Evolutionary conservation across 352 stramenopile species (phyloP), one percentile per base, ranked within the genome.

Genomic region (Pythium coloratum): DNA sequence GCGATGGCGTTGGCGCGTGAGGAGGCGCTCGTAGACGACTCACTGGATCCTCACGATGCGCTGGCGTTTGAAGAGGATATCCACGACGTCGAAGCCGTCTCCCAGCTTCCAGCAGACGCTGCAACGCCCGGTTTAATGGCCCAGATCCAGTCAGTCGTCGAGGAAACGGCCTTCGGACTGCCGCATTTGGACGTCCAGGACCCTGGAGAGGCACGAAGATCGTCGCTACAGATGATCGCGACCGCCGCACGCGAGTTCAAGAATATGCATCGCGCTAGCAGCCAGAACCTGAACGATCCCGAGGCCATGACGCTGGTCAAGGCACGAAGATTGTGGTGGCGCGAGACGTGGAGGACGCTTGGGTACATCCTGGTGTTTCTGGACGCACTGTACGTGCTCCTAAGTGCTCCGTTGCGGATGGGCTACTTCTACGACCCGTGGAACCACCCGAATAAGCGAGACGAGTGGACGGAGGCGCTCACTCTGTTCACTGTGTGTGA

Each of bases 391-490:
- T 78, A 67, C 42, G 46, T 84, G n/a, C 42, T 84, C 5, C 8
- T 69, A 12, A 67, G 44, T 3, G 71, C 75, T n/a, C 76, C 76
- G 24, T 33, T 80, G 1, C 73, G 76, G 8, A 24, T 83, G 3
- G 76, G 76, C 18, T 83, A 77, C 47, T 72, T 84, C 47, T 84
- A 72, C 38, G 76, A 84, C 24, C 76, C 76, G 46, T 74, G 64
- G 66, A 47, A 75, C 34, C 49, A 74, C 7, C 9, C 18, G 3
- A 46, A 14, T 6, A 12, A 47, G 16, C 58, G 51, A 1, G 36
- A 34, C 2, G 42, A 33, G n/a, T 80, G 76, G 76, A 77, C 70
- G 1, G 6, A n/a, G 5, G 50, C 24, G 38, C 62, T 82, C 6
- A 75, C 72, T 20, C 1, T 77, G 7, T 77, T 82, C 28, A 71